Conservation (phyloP, 1,284 basidiomycete species). For the Apiotrichum brassicae region DNA sequence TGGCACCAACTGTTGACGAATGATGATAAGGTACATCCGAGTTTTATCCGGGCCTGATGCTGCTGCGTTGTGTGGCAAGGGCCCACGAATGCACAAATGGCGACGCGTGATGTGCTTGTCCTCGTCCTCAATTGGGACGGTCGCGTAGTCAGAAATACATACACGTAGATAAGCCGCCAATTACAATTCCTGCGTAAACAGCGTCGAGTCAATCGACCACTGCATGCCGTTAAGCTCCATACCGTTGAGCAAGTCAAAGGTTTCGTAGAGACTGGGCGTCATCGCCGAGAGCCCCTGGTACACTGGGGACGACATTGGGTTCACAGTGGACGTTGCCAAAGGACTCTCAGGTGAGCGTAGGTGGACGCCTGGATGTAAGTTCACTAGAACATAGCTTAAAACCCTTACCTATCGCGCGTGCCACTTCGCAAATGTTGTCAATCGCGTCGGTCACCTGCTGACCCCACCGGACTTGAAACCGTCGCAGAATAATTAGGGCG, state of each 20-base stretch:
- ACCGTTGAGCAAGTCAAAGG: neutral
- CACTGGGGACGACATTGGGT: neutral
- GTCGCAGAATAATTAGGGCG: constrained; percentile 8
- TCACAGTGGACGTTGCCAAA: neutral
- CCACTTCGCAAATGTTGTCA: constrained; percentile 6
- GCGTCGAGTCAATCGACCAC: neutral
- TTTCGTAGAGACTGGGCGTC: neutral
- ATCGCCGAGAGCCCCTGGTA: neutral
- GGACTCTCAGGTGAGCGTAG: neutral
- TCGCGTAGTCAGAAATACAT: too few species aligned
- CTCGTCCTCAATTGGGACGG: too few species aligned
- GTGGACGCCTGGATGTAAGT: neutral
- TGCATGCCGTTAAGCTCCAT: neutral
- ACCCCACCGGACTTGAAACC: constrained; percentile 12
- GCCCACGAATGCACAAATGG: too few species aligned
- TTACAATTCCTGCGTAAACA: neutral
- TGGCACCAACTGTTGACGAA: too few species aligned
- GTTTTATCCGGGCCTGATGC: too few species aligned
- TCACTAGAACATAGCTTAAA: neutral
- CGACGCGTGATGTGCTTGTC: too few species aligned
- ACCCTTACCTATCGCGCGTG: neutral
- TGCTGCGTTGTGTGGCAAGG: too few species aligned
- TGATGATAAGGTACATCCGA: too few species aligned
- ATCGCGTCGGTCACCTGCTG: constrained; percentile 2
- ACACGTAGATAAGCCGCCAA: too few species aligned